Percentiles rank a stretch among this genome's conserved stretches.
phyloP scores from a whole-genome alignment of 176 grass and related monocot genomes.

The Otatea glauca region DNA sequence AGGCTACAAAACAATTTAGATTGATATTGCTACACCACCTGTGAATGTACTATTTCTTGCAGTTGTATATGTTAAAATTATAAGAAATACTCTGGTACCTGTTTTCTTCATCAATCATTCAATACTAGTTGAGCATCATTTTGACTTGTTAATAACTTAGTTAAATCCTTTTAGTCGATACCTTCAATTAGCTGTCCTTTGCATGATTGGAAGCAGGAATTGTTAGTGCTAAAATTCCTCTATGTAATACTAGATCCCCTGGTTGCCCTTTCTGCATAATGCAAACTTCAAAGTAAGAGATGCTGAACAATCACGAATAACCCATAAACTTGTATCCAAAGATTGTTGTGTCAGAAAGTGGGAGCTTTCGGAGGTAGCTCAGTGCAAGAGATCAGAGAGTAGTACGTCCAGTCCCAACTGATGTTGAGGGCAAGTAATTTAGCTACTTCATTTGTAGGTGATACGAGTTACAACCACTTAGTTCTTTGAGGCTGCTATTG shows the following conservation, averaged over 20 bases:
- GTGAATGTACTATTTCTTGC: neutral
- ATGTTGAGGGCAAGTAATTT: neutral
- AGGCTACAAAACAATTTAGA: neutral
- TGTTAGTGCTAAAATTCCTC: neutral
- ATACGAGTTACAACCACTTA: neutral
- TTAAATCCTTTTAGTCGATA: neutral
- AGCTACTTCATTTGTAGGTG: constrained; percentile 6
- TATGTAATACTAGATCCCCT: neutral
- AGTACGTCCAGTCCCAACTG: neutral
- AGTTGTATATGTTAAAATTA: neutral
- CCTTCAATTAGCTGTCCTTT: neutral
- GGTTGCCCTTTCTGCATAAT: neutral
- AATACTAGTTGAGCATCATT: neutral
- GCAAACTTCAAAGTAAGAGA: neutral
- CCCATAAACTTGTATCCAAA: neutral
- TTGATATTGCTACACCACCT: neutral
- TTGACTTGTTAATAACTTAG: neutral
- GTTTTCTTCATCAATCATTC: neutral
- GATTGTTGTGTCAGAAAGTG: neutral
- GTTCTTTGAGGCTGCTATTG: neutral
- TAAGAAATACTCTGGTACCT: neutral
- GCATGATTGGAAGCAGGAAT: neutral
- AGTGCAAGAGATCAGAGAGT: neutral
- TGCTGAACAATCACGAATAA: neutral
- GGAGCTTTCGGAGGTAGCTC: neutral